A percentile compares a stretch with the other conserved stretches of the same genome.
Evolutionary conservation across 1,284 basidiomycete species (phyloP).

Genomic region (Ustilago tritici): DNA sequence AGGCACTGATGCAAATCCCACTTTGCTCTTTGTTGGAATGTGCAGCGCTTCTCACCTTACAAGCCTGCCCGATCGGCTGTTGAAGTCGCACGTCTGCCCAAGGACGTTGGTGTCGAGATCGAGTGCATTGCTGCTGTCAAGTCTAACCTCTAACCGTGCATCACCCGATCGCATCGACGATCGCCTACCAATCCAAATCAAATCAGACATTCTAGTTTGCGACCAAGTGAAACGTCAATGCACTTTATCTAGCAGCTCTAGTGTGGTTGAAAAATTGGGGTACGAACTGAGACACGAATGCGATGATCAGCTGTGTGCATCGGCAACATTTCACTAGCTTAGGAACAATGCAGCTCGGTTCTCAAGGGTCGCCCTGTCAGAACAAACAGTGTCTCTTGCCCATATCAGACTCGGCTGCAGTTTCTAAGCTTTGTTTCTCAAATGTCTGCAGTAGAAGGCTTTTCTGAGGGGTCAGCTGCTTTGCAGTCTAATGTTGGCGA

Average conservation of each 20-base stretch:
- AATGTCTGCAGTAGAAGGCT: background rate
- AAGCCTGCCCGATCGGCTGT: slow-evolving; percentile 88
- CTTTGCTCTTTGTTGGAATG: background rate
- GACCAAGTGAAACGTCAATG: slow-evolving; percentile 3
- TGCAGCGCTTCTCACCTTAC: slow-evolving; percentile 71
- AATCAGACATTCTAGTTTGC: background rate
- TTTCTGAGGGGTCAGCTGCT: background rate
- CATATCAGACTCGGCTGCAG: background rate
- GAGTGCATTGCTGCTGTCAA: slow-evolving; percentile 80
- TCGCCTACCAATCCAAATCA: background rate
- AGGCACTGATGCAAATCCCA: background rate
- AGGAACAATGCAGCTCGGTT: slow-evolving; percentile 2
- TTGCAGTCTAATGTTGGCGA: background rate
- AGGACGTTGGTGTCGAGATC: slow-evolving; percentile 87
- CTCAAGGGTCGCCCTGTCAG: too few relatives aligned
- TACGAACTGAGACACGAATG: background rate
- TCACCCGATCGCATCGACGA: background rate
- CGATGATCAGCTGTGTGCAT: slow-evolving; percentile 14
- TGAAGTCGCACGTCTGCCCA: slow-evolving; percentile 79
- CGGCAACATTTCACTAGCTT: background rate
- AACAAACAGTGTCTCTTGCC: too few relatives aligned
- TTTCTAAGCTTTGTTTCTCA: background rate
- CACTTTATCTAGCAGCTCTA: background rate
- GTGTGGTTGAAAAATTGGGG: too few relatives aligned
- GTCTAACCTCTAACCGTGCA: slow-evolving; percentile 32